Percentiles rank a stretch among this genome's conserved stretches.
Conservation (phyloP, 1,284 basidiomycete species). For the Flammula alnicola region DNA sequence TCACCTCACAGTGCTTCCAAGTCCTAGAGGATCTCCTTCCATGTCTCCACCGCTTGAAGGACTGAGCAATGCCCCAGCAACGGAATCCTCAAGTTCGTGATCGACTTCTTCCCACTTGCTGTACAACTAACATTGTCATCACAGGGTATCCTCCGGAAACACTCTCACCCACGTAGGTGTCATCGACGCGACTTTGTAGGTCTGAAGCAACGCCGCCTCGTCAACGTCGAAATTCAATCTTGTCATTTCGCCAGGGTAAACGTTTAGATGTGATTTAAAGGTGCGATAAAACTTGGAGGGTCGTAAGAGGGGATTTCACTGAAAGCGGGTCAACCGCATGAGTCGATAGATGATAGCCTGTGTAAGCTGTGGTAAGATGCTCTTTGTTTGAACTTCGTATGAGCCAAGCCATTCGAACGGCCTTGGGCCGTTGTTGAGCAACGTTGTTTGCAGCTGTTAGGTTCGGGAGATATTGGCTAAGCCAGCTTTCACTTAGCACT, state of each 20-base stretch:
- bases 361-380: no score
- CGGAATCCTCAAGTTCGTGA: slow-evolving; percentile 72
- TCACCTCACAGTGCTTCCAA: slow-evolving; percentile 67
- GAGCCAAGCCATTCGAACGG: no score
- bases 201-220: slow-evolving; percentile 74
- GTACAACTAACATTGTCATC: slow-evolving; percentile 11
- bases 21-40: slow-evolving; percentile 72
- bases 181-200: slow-evolving; percentile 74
- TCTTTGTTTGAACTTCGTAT: no score
- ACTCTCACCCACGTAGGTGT: slow-evolving; percentile 59
- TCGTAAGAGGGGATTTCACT: neutral
- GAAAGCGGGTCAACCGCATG: neutral
- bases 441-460: slow-evolving; percentile 1
- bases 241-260: slow-evolving; percentile 35
- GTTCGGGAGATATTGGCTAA: neutral
- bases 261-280: no score
- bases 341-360: no score
- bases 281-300: neutral
- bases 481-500: no score
- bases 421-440: no score
- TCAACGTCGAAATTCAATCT: slow-evolving; percentile 71
- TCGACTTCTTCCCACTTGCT: slow-evolving; percentile 85
- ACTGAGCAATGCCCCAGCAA: slow-evolving; percentile 63
- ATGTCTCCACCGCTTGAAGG: slow-evolving; percentile 51
- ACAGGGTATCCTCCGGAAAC: neutral